Evolutionary conservation across 768 basidiomycete species (phyloP).

Genomic region (Suillus americanus): DNA sequence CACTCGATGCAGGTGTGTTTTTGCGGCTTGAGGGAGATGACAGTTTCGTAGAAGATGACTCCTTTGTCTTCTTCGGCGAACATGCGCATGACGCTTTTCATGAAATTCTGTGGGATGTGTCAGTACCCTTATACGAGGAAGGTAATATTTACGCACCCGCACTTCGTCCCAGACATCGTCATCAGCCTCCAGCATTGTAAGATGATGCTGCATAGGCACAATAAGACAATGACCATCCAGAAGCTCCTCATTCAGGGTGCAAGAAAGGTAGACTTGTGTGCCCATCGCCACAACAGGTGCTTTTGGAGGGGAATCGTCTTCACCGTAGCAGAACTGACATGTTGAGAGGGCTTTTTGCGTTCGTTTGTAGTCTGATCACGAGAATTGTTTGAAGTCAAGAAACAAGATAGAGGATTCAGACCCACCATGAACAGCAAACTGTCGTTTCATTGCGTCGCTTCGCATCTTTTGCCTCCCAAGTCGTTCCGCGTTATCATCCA

Average conservation of each 20-base stretch:
- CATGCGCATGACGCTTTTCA: conserved; percentile 95
- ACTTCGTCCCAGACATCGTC: conserved; percentile 99
- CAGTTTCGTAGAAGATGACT: conserved; percentile 94
- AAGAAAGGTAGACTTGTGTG: conserved; percentile 86
- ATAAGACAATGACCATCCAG: conserved; percentile 91
- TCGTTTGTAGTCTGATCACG: conserved; percentile 77
- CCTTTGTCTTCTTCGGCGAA: conserved; percentile 91
- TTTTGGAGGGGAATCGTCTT: conserved; percentile 87
- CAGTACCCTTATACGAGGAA: neutral
- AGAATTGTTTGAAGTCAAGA: conserved; percentile 5
- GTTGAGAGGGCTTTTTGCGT: conserved; percentile 88
- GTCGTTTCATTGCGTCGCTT: conserved; percentile 92
- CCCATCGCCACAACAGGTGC: conserved; percentile 90
- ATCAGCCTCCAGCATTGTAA: conserved; percentile 89
- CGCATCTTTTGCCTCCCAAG: conserved; percentile 94
- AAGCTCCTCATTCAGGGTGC: conserved; percentile 86
- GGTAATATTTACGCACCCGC: conserved; percentile 51
- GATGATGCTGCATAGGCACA: conserved; percentile 92
- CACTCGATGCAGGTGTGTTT: conserved; percentile 93
- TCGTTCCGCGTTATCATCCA: conserved; percentile 95
- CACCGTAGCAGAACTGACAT: conserved; percentile 89
- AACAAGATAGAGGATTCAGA: conserved; percentile 1
- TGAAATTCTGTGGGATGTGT: conserved; percentile 51
- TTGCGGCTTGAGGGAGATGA: conserved; percentile 82
- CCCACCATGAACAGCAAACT: conserved; percentile 93